Base-by-base conservation (phyloP, 495 filamentous ascomycete genomes). In the Tetracladium setigerum region DNA sequence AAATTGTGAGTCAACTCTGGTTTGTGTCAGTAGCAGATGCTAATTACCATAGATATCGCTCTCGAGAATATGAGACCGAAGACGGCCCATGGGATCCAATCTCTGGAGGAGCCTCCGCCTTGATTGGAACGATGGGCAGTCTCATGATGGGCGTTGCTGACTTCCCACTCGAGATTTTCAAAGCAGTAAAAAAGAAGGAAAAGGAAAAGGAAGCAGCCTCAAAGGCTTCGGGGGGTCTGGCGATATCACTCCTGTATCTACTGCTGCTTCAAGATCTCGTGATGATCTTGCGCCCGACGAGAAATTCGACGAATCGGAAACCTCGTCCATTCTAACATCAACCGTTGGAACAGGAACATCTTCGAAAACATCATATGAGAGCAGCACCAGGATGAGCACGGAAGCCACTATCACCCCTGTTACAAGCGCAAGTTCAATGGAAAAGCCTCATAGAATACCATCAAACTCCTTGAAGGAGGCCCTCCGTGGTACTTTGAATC, bases 61-160 rank as follows among this genome's bases (percentile, higher is more conserved):
- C 80, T 2, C 67, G 70, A 43, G 82, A 89, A 55, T 83, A 87
- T 55, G 77, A 82, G 49, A 86, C 83, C 1, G 78, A 84, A 40
- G 78, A 84, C 32, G 74, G 87, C 44, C 81, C 86, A 2, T 77
- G 74, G 54, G 81, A 88, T 48, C 86, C 86, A 0, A 73, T 90
- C 14, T 78, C 82, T 7, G 86, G 84, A 12, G 77, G 76, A 27
- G 79, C 86, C 1, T 78, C 81, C 14, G 84, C 87, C 0, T 62
- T 95, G 2, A 67, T 91, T 12, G 87, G 87, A 5, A 86, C 87
- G 7, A 68, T 87, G 31, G 72, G 79, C 13, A 82, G 72, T 48
- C 76, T 97, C 40, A 73, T 84, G 57, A 86, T 91, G 73, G 89
- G 87, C 0, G 67, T 90, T 27, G 86, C 84, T 4, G 88, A 94